Percentiles rank a stretch among this genome's conserved stretches.
Conservation (phyloP, 2,329 filamentous ascomycete species). For the Colletotrichum sidae region DNA sequence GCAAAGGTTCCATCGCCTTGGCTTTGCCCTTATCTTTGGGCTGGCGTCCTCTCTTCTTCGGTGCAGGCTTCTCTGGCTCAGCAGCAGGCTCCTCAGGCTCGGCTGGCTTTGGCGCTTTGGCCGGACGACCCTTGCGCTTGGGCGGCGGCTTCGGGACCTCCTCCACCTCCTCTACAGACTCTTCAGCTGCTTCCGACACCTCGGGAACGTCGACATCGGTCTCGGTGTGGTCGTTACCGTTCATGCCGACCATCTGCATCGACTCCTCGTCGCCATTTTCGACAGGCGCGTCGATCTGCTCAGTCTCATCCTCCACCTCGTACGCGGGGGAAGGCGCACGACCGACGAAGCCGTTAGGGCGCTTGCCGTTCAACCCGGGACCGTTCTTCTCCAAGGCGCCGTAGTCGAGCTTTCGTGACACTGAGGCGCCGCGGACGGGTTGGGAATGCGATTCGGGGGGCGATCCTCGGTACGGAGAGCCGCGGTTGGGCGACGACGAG, state of each 20-base stretch:
- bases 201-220: conserved; percentile 46
- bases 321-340: conserved; percentile 39
- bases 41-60: conserved; percentile 34
- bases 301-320: conserved; percentile 45
- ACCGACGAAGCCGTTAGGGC: conserved; percentile 43
- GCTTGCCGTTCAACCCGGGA: conserved; percentile 39
- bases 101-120: conserved; percentile 25
- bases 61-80: conserved; percentile 41
- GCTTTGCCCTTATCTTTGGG: conserved; percentile 37
- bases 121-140: conserved; percentile 33
- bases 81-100: conserved; percentile 14
- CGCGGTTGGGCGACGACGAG: conserved; percentile 61
- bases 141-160: conserved; percentile 26
- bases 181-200: conserved; percentile 38
- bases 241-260: conserved; percentile 51
- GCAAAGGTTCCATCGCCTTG: conserved; percentile 13
- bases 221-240: conserved; percentile 42
- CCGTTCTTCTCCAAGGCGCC: conserved; percentile 41
- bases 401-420: conserved; percentile 69
- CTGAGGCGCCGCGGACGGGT: conserved; percentile 50
- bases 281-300: conserved; percentile 40
- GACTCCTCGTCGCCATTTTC: conserved; percentile 53
- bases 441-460: conserved; percentile 37
- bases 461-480: conserved; percentile 45
- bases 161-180: conserved; percentile 30